Base-by-base conservation (phyloP, 306 rosid species). In the Geum urbanum region DNA sequence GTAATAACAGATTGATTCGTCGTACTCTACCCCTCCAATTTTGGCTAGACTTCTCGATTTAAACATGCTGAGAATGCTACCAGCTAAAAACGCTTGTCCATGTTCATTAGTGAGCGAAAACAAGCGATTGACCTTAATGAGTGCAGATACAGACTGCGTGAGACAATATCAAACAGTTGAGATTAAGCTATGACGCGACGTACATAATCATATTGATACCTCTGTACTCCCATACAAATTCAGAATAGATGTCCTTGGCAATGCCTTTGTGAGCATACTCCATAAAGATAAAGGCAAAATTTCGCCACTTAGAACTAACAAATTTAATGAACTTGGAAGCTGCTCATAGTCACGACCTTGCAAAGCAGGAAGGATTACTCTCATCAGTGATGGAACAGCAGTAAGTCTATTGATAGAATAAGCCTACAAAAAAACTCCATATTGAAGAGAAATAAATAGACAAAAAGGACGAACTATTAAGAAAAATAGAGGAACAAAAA, bases 141-240 rank as follows among this genome's bases (percentile, higher is more conserved):
- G n/a, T n/a, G n/a, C n/a, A n/a, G n/a, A n/a, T n/a, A n/a, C n/a
- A n/a, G n/a, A n/a, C n/a, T n/a, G n/a, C n/a, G n/a, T n/a, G n/a
- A n/a, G n/a, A n/a, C n/a, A n/a, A n/a, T n/a, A n/a, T n/a, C n/a
- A n/a, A n/a, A n/a, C n/a, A n/a, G n/a, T n/a, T n/a, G n/a, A n/a
- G n/a, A n/a, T n/a, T n/a, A n/a, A n/a, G n/a, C n/a, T n/a, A n/a
- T n/a, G n/a, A n/a, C n/a, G n/a, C n/a, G n/a, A n/a, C n/a, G n/a
- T n/a, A n/a, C n/a, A n/a, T n/a, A 11, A n/a, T 14, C 4, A 32
- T 63, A 39, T 35, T 67, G 89, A 72, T 41, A 89, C 96, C 98
- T 92, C 97, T 1, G 98, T 88, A 80, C 96, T 88, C 70, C 98
- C 98, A 54, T 90, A 92, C 74, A 92, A 71, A 77, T 92, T 92